Evolutionary conservation across 2,329 filamentous ascomycete species (phyloP).

Genomic region (Peltaster fructicola): DNA sequence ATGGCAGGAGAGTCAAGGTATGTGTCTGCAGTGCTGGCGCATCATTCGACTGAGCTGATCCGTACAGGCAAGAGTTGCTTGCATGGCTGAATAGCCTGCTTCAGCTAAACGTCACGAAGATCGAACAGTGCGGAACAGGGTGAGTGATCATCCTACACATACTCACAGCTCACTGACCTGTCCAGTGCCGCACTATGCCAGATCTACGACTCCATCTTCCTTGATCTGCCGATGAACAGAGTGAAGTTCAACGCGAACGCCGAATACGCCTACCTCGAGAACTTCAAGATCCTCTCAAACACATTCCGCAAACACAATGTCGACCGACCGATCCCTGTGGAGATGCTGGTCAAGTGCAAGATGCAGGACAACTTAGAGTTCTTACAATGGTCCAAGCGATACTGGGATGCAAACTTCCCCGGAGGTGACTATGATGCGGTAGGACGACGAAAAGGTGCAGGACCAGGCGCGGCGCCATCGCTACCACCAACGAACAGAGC

Average conservation of each 20-base stretch:
- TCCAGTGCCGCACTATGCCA: slow-evolving; percentile 83
- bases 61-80: slow-evolving; percentile 91
- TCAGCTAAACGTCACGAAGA: slow-evolving; percentile 92
- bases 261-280: slow-evolving; percentile 94
- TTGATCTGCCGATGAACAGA: slow-evolving; percentile 82
- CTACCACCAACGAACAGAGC: slow-evolving; percentile 7
- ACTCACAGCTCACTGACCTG: slow-evolving; percentile 5
- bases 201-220: slow-evolving; percentile 95
- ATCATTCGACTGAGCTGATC: too few relatives aligned
- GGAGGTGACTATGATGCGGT: slow-evolving; percentile 94
- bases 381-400: slow-evolving; percentile 87
- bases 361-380: slow-evolving; percentile 99
- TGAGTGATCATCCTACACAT: slow-evolving; percentile 30
- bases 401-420: slow-evolving; percentile 97
- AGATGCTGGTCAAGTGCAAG: slow-evolving; percentile 87
- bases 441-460: slow-evolving; percentile 61
- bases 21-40: slow-evolving; percentile 1
- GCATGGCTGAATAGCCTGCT: slow-evolving; percentile 95
- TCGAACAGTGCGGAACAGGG: slow-evolving; percentile 98
- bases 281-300: slow-evolving; percentile 94
- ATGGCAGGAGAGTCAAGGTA: slow-evolving; percentile 9
- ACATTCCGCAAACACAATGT: slow-evolving; percentile 71
- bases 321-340: slow-evolving; percentile 78
- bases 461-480: slow-evolving; percentile 33
- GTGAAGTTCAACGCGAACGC: slow-evolving; percentile 98